Conservation (phyloP, 2,329 filamentous ascomycete species). For the Fusarium metavorans region DNA sequence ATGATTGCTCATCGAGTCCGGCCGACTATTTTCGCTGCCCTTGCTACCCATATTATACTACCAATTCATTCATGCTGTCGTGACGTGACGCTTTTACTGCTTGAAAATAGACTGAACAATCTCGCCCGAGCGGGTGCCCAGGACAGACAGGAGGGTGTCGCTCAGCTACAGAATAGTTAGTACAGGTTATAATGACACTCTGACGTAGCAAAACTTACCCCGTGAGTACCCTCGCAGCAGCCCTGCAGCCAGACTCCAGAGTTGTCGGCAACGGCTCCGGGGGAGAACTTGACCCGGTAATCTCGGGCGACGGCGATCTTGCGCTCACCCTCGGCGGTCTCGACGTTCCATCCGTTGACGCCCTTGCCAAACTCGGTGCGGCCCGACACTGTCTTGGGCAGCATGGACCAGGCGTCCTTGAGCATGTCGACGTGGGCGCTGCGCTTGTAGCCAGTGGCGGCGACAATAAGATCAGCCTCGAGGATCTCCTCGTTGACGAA, state of each 20-base stretch:
- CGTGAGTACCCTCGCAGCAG: constrained; percentile 92
- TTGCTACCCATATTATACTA: constrained; percentile 39
- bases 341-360: constrained; percentile 56
- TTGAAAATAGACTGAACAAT: constrained; percentile 81
- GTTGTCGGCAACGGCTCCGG: constrained; percentile 74
- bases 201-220: constrained; percentile 70
- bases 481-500: constrained; percentile 67
- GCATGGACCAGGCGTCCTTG: constrained; percentile 71
- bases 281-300: constrained; percentile 80
- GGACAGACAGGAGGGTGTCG: constrained; percentile 83
- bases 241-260: constrained; percentile 94
- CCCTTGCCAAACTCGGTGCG: constrained; percentile 49
- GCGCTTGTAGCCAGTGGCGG: constrained; percentile 88
- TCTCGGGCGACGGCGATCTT: constrained; percentile 79
- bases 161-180: constrained; percentile 68
- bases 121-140: constrained; percentile 81
- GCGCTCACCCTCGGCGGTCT: constrained; percentile 52
- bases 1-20: constrained; percentile 25
- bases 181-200: constrained; percentile 1
- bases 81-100: constrained; percentile 38
- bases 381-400: constrained; percentile 63
- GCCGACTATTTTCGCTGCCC: constrained; percentile 41
- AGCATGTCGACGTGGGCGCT: constrained; percentile 85
- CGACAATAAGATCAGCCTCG: constrained; percentile 84
- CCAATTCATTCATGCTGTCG: constrained; percentile 35